Conservation (phyloP, 1,284 basidiomycete genomes). For the Taiwanofungus camphoratus region DNA sequence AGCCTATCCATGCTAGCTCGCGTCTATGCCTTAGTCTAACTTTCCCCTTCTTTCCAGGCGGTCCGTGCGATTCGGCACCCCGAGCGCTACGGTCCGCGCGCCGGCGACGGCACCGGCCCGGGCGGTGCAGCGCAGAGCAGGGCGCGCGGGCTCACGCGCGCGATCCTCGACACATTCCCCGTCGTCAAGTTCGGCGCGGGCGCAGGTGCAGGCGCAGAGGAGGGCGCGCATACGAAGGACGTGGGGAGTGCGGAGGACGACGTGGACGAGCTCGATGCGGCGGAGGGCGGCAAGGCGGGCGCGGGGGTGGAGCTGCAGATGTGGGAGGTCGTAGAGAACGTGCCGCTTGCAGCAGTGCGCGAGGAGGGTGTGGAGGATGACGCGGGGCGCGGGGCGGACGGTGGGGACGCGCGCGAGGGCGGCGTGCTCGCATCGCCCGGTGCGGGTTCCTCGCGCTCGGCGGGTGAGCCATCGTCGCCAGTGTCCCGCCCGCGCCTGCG, state of each 20-base stretch:
- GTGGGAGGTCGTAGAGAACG: not conserved
- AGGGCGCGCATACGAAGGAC: constrained; percentile 25
- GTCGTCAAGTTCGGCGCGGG: constrained; percentile 73
- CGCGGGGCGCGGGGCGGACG: not conserved
- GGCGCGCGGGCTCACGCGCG: constrained; percentile 76
- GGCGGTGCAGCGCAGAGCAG: constrained; percentile 54
- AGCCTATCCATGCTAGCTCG: constrained; percentile 2
- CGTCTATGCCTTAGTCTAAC: not conserved
- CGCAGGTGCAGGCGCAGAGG: constrained; percentile 1
- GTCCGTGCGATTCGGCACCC: constrained; percentile 81
- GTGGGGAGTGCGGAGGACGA: constrained; percentile 22
- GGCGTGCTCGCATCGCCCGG: constrained; percentile 1
- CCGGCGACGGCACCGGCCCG: constrained; percentile 32
- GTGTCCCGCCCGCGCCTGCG: constrained; percentile 7
- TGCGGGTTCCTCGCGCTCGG: constrained; percentile 2
- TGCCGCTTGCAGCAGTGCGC: not conserved
- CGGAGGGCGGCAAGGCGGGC: constrained; percentile 6
- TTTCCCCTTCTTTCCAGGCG: constrained; percentile 39
- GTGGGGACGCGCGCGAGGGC: not conserved
- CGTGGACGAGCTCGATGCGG: not conserved
- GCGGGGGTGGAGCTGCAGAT: not conserved
- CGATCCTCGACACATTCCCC: constrained; percentile 92
- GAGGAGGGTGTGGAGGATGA: not conserved
- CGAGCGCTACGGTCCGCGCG: constrained; percentile 83
- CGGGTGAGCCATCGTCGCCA: not conserved